Base-by-base conservation (phyloP, 2,329 filamentous ascomycete genomes). In the Fusarium sp. region DNA sequence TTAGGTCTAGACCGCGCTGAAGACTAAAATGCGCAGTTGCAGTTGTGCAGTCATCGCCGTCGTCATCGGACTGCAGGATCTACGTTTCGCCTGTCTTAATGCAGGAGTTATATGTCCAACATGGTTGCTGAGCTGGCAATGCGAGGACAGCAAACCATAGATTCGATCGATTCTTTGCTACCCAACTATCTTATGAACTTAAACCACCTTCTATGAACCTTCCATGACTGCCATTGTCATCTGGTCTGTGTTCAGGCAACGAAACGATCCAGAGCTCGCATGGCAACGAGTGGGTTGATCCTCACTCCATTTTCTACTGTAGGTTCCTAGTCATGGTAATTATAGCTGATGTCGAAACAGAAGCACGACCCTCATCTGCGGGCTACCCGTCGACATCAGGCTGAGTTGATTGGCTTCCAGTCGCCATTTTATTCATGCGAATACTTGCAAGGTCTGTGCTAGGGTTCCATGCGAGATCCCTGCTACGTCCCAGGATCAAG, bases 301-400 rank as follows among this genome's bases (percentile, higher is more conserved):
- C 46, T 68, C 46, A 36, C 40, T 66, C 55, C 46, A 62, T 68
- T 43, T 43, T 29, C 33, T 40, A 6, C n/a, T n/a, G n/a, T n/a
- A 45, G 18, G 43, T 50, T 68, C 66, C 57, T 66, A 29, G 56
- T 50, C 51, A 25, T 53, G 39, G 23, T 20, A 56, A 63, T 63
- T 41, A 47, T 56, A 58, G 70, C 54, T 73, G 66, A 72, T 73
- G 63, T 67, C 61, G 70, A 73, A 73, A 73, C 66, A 69, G 57
- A 72, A 71, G 69, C 66, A 66, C 46, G 56, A 47, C 52, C 58
- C 59, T 20, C 53, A 47, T 35, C 43, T 40, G 63, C 57, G 66
- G 66, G 45, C 48, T 60, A 65, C 57, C 66, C 64, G 69, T 50
- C 45, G 39, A 41, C 57, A 31, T 51, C 39, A 39, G 33, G 15